phyloP scores from a whole-genome alignment of 164 flowering plant species.

The Vitis labrusca region DNA sequence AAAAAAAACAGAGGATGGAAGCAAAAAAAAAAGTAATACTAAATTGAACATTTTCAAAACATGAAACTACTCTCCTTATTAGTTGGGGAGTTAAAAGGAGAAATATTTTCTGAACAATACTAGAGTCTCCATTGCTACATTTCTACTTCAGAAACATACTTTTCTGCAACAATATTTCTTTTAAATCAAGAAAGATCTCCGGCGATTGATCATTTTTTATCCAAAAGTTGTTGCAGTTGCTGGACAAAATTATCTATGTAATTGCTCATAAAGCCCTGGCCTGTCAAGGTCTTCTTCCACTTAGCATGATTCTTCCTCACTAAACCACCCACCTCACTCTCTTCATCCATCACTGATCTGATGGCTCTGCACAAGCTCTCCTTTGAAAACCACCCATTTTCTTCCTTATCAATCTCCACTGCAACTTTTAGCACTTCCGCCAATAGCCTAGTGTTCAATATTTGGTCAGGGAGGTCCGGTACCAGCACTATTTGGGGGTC shows the following conservation, averaged over 20 bases:
- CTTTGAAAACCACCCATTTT: conserved; percentile 36
- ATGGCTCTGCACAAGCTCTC: conserved; percentile 43
- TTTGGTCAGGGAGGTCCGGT: conserved; percentile 47
- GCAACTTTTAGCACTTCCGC: conserved; percentile 45
- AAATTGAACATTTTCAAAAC: no score
- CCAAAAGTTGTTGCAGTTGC: no score
- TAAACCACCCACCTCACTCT: conserved; percentile 26
- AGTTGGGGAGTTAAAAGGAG: no score
- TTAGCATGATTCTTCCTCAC: conserved; percentile 37
- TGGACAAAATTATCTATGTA: conserved; percentile 5
- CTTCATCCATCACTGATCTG: conserved; percentile 45
- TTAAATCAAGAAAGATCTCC: no score
- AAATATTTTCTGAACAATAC: no score
- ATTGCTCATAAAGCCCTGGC: conserved; percentile 22
- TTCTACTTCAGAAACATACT: no score
- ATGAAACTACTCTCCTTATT: no score
- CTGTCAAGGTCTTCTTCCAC: conserved; percentile 27
- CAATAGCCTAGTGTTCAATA: conserved; percentile 44
- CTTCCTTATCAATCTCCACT: conserved; percentile 45
- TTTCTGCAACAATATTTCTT: no score
- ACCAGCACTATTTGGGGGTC: conserved; percentile 41
- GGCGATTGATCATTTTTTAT: no score
- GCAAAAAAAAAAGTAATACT: no score
- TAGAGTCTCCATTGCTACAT: no score
- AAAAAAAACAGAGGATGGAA: no score